Percentiles rank a stretch among this genome's conserved stretches.
Conservation (phyloP, 805 yeast species). For the Nakazawaea molendinolei region DNA sequence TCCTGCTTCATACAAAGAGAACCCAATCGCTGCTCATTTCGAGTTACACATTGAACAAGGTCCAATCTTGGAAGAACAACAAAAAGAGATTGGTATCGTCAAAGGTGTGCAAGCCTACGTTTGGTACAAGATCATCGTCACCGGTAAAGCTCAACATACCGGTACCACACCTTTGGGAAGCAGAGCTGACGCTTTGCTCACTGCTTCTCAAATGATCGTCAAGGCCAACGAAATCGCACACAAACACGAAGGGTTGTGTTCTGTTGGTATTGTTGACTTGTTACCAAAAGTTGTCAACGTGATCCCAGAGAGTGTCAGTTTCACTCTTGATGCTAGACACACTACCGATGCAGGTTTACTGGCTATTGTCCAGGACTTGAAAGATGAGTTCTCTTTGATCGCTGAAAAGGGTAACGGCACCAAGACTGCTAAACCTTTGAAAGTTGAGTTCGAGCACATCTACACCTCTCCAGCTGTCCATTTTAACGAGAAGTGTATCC, state of each 20-base stretch:
- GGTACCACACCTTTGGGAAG: slow-evolving; percentile 65
- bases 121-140: slow-evolving; percentile 53
- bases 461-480: slow-evolving; percentile 50
- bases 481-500: slow-evolving; percentile 45
- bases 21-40: slow-evolving; percentile 62
- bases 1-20: slow-evolving; percentile 39
- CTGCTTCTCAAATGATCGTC: slow-evolving; percentile 51
- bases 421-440: slow-evolving; percentile 23
- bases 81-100: slow-evolving; percentile 57
- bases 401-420: slow-evolving; percentile 27
- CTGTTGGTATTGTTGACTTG: slow-evolving; percentile 51
- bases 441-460: slow-evolving; percentile 35
- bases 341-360: slow-evolving; percentile 35
- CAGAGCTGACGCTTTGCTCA: slow-evolving; percentile 55
- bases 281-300: slow-evolving; percentile 62
- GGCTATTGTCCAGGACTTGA: slow-evolving; percentile 31
- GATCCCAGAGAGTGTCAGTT: slow-evolving; percentile 54
- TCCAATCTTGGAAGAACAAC: slow-evolving; percentile 53
- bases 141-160: slow-evolving; percentile 64
- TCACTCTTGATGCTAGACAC: slow-evolving; percentile 59
- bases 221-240: slow-evolving; percentile 50
- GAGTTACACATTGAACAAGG: slow-evolving; percentile 78
- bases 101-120: slow-evolving; percentile 59
- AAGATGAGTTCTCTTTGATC: slow-evolving; percentile 29
- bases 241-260: slow-evolving; percentile 44